Conservation (phyloP, 257 asterid genomes). For the Leptodermis oblonga region DNA sequence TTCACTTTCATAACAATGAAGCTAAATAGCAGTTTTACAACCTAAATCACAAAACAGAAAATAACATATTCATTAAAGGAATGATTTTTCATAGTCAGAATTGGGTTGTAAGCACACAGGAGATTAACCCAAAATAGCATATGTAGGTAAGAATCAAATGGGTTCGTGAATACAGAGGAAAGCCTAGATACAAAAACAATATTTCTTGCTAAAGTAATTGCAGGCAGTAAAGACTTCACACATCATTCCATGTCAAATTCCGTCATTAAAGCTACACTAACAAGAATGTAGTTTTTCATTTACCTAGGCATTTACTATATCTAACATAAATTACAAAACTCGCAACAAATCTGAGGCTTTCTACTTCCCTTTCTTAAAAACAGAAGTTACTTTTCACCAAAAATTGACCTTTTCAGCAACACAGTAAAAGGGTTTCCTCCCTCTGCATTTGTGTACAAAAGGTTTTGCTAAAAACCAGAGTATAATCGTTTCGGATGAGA, state of each 20-base stretch:
- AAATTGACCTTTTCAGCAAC: constrained; percentile 1
- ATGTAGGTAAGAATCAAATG: constrained; percentile 2
- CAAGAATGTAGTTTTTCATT: neutral
- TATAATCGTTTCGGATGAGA: neutral
- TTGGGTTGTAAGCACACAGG: neutral
- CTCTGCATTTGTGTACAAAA: neutral
- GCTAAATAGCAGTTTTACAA: neutral
- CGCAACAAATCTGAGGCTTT: neutral
- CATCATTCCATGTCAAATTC: neutral
- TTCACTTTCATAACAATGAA: neutral
- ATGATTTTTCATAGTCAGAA: neutral
- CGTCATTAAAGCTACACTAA: neutral
- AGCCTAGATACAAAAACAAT: neutral
- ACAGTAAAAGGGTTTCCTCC: neutral
- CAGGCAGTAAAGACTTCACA: neutral
- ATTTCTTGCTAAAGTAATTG: neutral
- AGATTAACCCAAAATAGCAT: neutral
- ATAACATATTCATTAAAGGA: neutral
- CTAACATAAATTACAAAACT: neutral
- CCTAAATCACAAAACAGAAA: neutral
- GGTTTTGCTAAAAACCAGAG: neutral
- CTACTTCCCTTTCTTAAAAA: neutral
- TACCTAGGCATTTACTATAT: neutral
- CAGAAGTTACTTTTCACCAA: neutral
- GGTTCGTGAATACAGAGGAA: neutral